Percentiles rank a stretch among this genome's conserved stretches.
phyloP scores from a whole-genome alignment of 805 yeast species.

The Ogataea trehaloabstinens region DNA sequence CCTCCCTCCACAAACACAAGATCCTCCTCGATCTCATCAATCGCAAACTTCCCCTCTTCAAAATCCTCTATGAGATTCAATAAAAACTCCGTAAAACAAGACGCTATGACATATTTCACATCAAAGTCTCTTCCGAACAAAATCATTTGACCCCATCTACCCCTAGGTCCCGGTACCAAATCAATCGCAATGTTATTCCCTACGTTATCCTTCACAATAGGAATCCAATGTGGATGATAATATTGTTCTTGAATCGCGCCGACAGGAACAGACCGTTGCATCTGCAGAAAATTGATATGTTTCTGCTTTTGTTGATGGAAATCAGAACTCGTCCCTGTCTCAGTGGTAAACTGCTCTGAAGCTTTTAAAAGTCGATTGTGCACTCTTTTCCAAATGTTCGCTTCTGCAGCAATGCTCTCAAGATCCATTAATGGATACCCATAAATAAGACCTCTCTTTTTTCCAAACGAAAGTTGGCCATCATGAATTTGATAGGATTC shows the following conservation, averaged over 20 bases:
- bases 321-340: slow-evolving; percentile 13
- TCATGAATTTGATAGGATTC: slow-evolving; percentile 82
- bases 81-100: slow-evolving; percentile 86
- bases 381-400: slow-evolving; percentile 80
- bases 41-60: slow-evolving; percentile 76
- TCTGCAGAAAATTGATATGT: slow-evolving; percentile 39
- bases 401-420: slow-evolving; percentile 77
- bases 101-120: slow-evolving; percentile 81
- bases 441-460: slow-evolving; percentile 73
- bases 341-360: slow-evolving; percentile 11
- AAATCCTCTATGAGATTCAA: slow-evolving; percentile 81
- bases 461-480: slow-evolving; percentile 82
- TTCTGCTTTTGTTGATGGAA: slow-evolving; percentile 19
- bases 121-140: slow-evolving; percentile 93
- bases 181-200: slow-evolving; percentile 94
- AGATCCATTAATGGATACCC: slow-evolving; percentile 78
- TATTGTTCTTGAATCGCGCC: slow-evolving; percentile 69
- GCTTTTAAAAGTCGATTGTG: slow-evolving; percentile 36
- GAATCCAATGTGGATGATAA: slow-evolving; percentile 92
- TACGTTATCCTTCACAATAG: slow-evolving; percentile 79
- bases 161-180: slow-evolving; percentile 74
- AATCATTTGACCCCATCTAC: slow-evolving; percentile 88
- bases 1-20: slow-evolving; percentile 35
- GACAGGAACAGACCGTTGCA: slow-evolving; percentile 74
- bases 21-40: slow-evolving; percentile 65